Percentiles rank a stretch among this genome's conserved stretches.
These are phyloP conservation scores for Knufia petricola DNA, from an alignment of 2,329 filamentous ascomycete genomes.

Conservation along the genomic window DNA sequence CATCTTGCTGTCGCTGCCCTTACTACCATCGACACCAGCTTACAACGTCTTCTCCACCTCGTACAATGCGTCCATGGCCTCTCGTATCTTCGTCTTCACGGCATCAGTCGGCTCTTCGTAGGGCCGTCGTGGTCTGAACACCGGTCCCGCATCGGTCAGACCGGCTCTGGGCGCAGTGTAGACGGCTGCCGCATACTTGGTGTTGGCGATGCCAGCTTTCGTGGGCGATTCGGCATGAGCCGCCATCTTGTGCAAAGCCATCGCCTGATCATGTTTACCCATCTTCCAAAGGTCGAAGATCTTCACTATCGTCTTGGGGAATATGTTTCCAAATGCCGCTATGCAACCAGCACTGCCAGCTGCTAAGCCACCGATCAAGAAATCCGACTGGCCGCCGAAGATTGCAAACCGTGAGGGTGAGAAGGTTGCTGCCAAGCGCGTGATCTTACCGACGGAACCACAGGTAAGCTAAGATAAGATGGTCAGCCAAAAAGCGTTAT, in stretches of 20 bases:
- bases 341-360: conserved; percentile 48
- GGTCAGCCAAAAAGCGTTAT: no score
- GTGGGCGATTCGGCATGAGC: conserved; percentile 56
- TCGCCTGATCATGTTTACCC: conserved; percentile 49
- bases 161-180: conserved; percentile 51
- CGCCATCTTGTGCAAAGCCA: conserved; percentile 51
- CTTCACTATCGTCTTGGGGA: conserved; percentile 45
- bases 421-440: conserved; percentile 45
- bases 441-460: conserved; percentile 52
- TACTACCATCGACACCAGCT: background rate
- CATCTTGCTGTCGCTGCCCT: background rate
- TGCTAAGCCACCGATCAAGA: conserved; percentile 48
- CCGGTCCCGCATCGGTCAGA: conserved; percentile 48
- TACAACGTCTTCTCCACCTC: conserved; percentile 14
- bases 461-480: conserved; percentile 42
- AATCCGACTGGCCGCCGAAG: conserved; percentile 65
- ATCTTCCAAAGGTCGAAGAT: conserved; percentile 54
- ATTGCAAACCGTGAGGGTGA: conserved; percentile 51
- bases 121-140: conserved; percentile 50
- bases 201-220: conserved; percentile 56
- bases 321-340: conserved; percentile 49
- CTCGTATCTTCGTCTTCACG: conserved; percentile 35
- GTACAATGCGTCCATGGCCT: conserved; percentile 24
- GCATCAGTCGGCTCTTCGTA: conserved; percentile 43
- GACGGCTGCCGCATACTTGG: conserved; percentile 58